phyloP scores from a whole-genome alignment of 2,329 filamentous ascomycete species.

The Claviceps africana region DNA sequence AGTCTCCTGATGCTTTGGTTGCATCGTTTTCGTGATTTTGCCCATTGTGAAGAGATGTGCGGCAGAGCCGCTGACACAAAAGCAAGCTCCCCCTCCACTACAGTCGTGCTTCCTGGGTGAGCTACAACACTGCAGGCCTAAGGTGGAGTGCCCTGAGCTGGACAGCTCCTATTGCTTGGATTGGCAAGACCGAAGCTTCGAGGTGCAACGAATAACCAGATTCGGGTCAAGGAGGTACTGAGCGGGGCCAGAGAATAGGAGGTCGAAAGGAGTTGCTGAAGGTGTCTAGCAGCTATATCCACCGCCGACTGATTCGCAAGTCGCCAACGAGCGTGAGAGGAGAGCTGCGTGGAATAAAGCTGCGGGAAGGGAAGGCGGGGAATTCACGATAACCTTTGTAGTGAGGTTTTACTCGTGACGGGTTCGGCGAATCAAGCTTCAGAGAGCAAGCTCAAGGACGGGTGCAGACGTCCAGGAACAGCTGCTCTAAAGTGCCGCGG shows the following conservation, averaged over 20 bases:
- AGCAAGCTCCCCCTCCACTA: conserved; percentile 43
- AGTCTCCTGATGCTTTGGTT: conserved; percentile 53
- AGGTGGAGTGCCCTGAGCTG: conserved; percentile 19
- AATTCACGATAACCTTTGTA: conserved; percentile 1
- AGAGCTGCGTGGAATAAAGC: not conserved
- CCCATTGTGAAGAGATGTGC: conserved; percentile 47
- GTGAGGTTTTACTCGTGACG: conserved; percentile 2
- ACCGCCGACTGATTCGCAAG: not conserved
- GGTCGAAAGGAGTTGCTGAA: not conserved
- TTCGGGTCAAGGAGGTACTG: not conserved
- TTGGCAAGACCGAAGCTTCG: not conserved
- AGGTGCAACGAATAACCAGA: not conserved
- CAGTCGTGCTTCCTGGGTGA: conserved; percentile 24
- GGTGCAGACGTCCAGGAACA: conserved; percentile 28
- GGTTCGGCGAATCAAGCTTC: conserved; percentile 4
- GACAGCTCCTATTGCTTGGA: conserved; percentile 16
- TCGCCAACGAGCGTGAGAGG: not conserved
- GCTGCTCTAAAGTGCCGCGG: conserved; percentile 11
- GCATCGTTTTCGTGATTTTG: conserved; percentile 54
- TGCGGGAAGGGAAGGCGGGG: not conserved
- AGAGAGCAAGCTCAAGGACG: conserved; percentile 18
- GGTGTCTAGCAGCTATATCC: not conserved
- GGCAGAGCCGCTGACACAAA: conserved; percentile 41
- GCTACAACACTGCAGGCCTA: conserved; percentile 24
- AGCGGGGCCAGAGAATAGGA: not conserved